These are phyloP conservation scores for Beauveria varroae DNA, from an alignment of 2,329 filamentous ascomycete species.

Conservation along the genomic window DNA sequence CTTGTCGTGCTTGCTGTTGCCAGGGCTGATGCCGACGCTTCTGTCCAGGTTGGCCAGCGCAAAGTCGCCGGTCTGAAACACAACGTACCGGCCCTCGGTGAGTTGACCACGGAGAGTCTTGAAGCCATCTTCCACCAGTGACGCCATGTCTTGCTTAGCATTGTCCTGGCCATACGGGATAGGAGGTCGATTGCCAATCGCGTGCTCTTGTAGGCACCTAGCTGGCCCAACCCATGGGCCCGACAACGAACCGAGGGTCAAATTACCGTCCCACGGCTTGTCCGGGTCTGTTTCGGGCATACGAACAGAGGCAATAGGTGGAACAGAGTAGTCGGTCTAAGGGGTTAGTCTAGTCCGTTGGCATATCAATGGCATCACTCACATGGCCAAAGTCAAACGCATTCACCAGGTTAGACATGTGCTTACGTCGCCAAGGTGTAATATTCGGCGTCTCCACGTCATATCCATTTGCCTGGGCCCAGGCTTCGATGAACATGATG, in stretches of 20 bases:
- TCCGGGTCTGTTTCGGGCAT: conserved; percentile 26
- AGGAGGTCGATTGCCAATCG: conserved; percentile 12
- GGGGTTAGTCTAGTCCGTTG: background rate
- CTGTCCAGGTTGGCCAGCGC: conserved; percentile 30
- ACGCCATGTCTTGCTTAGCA: conserved; percentile 21
- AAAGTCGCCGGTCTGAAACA: conserved; percentile 35
- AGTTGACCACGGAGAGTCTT: conserved; percentile 42
- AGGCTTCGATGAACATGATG: conserved; percentile 44
- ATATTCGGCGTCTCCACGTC: conserved; percentile 20
- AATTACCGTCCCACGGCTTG: conserved; percentile 25
- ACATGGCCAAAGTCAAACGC: conserved; percentile 33
- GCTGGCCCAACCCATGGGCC: conserved; percentile 29
- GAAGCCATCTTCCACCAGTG: conserved; percentile 41
- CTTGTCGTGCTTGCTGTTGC: conserved; percentile 25
- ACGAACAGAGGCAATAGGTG: conserved; percentile 29
- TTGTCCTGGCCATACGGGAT: conserved; percentile 37
- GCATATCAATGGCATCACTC: background rate
- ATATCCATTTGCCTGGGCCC: conserved; percentile 26
- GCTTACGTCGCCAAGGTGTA: conserved; percentile 19
- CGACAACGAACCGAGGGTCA: conserved; percentile 14
- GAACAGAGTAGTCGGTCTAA: conserved; percentile 36
- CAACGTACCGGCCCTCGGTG: conserved; percentile 46
- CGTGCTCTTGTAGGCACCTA: conserved; percentile 27
- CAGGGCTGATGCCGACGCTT: conserved; percentile 6
- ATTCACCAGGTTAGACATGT: conserved; percentile 22